Evolutionary conservation across 805 yeast species (phyloP).

Genomic region (Suhomyces faveliae): DNA sequence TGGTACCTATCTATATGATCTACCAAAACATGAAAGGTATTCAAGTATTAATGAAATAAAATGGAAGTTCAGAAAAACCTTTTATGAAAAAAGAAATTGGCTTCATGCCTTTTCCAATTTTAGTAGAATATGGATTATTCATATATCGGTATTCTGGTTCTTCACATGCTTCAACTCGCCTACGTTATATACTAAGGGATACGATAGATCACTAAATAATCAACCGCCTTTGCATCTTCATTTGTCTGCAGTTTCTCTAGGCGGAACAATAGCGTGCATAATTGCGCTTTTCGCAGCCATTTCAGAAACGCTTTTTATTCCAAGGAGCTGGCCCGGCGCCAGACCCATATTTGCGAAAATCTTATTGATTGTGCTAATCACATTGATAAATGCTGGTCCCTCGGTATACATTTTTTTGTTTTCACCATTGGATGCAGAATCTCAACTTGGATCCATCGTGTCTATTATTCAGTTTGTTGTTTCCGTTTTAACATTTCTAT

Average conservation of each 20-base stretch:
- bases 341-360: slow-evolving; percentile 16
- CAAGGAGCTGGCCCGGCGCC: slow-evolving; percentile 25
- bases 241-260: slow-evolving; percentile 45
- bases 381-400: slow-evolving; percentile 25
- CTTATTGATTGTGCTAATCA: slow-evolving; percentile 14
- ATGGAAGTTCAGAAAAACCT: slow-evolving; percentile 50
- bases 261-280: slow-evolving; percentile 42
- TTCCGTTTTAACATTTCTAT: slow-evolving; percentile 28
- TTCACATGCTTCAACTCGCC: slow-evolving; percentile 52
- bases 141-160: slow-evolving; percentile 51
- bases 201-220: slow-evolving; percentile 39
- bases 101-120: slow-evolving; percentile 49
- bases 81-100: slow-evolving; percentile 49
- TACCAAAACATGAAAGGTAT: slow-evolving; percentile 32
- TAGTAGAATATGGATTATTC: slow-evolving; percentile 54
- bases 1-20: slow-evolving; percentile 27
- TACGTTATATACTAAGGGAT: slow-evolving; percentile 45
- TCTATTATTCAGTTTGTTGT: slow-evolving; percentile 26
- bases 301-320: slow-evolving; percentile 25
- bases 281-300: slow-evolving; percentile 26
- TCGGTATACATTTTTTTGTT: slow-evolving; percentile 29
- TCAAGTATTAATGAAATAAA: slow-evolving; percentile 27
- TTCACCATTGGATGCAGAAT: slow-evolving; percentile 22
- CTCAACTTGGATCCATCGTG: slow-evolving; percentile 22
- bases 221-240: slow-evolving; percentile 46